A percentile compares a stretch with the other conserved stretches of the same genome.
These are phyloP conservation scores for Perkinsus olseni DNA, from an alignment of 169 alveolate genomes.

Conservation along the genomic window DNA sequence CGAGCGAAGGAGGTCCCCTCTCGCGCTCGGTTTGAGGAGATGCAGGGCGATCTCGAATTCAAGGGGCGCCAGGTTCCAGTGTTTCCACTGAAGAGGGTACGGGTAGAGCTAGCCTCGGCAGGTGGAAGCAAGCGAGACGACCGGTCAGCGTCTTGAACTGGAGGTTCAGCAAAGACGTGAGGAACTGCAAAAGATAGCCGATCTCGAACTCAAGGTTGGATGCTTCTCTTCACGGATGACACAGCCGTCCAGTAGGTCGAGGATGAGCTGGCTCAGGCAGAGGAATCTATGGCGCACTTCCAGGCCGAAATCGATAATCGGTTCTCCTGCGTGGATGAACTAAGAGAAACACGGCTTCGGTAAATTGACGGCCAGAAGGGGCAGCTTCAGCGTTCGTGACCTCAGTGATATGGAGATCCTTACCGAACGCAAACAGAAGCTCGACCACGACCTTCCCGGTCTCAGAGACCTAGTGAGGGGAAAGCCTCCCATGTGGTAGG, in stretches of 20 bases:
- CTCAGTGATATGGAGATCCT: not conserved
- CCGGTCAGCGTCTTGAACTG: slow-evolving; percentile 50
- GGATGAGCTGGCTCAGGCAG: slow-evolving; percentile 38
- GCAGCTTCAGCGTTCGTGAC: not conserved
- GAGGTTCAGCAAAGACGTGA: slow-evolving; percentile 47
- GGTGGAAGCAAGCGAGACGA: slow-evolving; percentile 26
- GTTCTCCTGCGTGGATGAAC: slow-evolving; percentile 50
- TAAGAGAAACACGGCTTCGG: slow-evolving; percentile 14
- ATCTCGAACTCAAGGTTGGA: slow-evolving; percentile 47
- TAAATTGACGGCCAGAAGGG: not conserved
- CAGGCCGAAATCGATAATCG: slow-evolving; percentile 50
- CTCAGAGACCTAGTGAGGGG: not conserved
- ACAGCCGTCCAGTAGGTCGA: no score
- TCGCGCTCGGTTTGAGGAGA: slow-evolving; percentile 32
- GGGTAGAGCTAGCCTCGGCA: not conserved
- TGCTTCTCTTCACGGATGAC: no score
- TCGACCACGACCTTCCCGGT: not conserved
- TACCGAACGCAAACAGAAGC: not conserved
- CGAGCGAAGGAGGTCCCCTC: slow-evolving; percentile 46
- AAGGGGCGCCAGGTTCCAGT: slow-evolving; percentile 46
- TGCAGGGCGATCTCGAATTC: slow-evolving; percentile 41
- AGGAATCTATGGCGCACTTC: slow-evolving; percentile 27
- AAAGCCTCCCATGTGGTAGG: not conserved
- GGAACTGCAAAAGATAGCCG: slow-evolving; percentile 52
- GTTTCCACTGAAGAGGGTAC: slow-evolving; percentile 14